Evolutionary conservation across 208 protist species (phyloP).

Genomic region (Leptomonas pyrrhocoris): DNA sequence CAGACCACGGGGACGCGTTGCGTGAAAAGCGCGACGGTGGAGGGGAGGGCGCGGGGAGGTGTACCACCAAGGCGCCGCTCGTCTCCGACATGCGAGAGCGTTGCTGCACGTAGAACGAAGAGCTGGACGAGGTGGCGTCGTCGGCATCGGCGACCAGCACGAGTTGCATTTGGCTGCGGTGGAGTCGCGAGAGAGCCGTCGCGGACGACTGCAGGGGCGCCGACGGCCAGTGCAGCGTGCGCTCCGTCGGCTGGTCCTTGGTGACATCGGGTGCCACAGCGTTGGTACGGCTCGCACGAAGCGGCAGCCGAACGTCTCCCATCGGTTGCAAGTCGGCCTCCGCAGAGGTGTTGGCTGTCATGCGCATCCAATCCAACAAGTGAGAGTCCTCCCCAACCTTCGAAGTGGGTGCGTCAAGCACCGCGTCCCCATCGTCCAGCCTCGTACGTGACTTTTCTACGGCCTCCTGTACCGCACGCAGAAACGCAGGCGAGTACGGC

Average conservation of each 20-base stretch:
- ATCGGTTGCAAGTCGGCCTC: constrained; percentile 2
- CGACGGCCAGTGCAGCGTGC: background rate
- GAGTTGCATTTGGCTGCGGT: constrained; percentile 23
- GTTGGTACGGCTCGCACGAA: background rate
- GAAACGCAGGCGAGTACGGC: constrained; percentile 73
- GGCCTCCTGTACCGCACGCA: constrained; percentile 47
- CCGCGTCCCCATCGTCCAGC: background rate
- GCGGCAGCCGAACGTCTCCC: constrained; percentile 1
- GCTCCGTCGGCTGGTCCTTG: background rate
- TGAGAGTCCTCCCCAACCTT: background rate
- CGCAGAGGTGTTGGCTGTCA: constrained; percentile 22
- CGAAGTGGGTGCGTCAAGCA: background rate
- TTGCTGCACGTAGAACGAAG: constrained; percentile 25
- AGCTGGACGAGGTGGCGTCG: constrained; percentile 25
- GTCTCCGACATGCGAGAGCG: constrained; percentile 10
- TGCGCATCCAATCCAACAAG: constrained; percentile 28
- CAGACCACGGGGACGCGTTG: constrained; percentile 10
- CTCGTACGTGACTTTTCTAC: background rate
- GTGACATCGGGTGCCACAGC: background rate
- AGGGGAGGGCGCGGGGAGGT: constrained; percentile 36
- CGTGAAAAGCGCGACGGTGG: constrained; percentile 13
- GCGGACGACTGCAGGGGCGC: background rate
- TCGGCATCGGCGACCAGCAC: constrained; percentile 19
- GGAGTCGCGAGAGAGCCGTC: background rate
- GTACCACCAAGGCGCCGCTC: constrained; percentile 22